These are phyloP conservation scores for Hyphopichia buzzinii DNA, from an alignment of 1,139 yeast species.

Conservation along the genomic window DNA sequence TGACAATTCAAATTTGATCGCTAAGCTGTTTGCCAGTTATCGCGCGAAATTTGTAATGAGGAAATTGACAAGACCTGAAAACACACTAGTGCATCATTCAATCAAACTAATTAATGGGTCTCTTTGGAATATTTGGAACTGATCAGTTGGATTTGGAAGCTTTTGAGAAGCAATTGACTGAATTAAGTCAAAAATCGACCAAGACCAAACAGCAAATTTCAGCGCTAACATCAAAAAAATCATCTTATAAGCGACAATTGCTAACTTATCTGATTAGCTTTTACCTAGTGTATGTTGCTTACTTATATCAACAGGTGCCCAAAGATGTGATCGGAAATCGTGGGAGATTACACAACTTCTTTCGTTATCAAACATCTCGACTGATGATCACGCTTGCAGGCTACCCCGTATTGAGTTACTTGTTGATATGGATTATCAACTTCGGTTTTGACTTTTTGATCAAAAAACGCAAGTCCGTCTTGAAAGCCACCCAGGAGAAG, in stretches of 20 bases:
- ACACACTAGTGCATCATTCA: too few relatives aligned
- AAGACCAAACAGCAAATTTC: conserved; percentile 31
- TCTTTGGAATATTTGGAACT: conserved; percentile 32
- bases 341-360: conserved; percentile 21
- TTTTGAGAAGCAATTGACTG: conserved; percentile 51
- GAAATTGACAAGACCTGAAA: too few relatives aligned
- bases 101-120: conserved; percentile 15
- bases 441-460: conserved; percentile 25
- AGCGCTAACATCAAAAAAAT: conserved; percentile 16
- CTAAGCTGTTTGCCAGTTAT: too few relatives aligned
- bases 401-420: conserved; percentile 28
- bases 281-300: conserved; percentile 32
- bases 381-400: conserved; percentile 19
- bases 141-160: conserved; percentile 47
- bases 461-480: conserved; percentile 16
- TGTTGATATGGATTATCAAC: conserved; percentile 19
- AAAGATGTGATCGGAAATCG: conserved; percentile 11
- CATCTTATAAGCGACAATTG: conserved; percentile 11
- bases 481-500: conserved; percentile 36
- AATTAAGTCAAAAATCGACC: conserved; percentile 38
- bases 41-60: too few relatives aligned
- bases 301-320: conserved; percentile 24
- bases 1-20: too few relatives aligned
- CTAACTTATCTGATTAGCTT: conserved; percentile 25
- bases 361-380: conserved; percentile 20